phyloP scores from a whole-genome alignment of 2,329 filamentous ascomycete species.

The Stagonosporopsis chrysanthemi region DNA sequence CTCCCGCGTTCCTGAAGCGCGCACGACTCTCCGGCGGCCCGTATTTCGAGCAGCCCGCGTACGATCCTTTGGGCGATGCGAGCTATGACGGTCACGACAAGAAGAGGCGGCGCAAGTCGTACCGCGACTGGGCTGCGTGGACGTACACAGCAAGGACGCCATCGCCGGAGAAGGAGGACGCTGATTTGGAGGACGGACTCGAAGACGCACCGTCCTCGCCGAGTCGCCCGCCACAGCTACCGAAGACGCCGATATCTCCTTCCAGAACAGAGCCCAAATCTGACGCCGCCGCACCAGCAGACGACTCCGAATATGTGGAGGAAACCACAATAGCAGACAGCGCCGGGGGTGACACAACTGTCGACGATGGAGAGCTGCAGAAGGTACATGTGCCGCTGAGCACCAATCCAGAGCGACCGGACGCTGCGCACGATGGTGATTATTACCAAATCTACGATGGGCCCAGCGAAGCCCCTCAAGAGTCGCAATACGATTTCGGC shows the following conservation, averaged over 20 bases:
- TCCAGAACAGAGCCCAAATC: constrained; percentile 8
- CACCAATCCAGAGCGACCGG: not conserved
- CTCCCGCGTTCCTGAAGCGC: constrained; percentile 78
- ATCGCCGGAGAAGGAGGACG: constrained; percentile 67
- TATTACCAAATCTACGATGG: constrained; percentile 37
- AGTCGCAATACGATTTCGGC: constrained; percentile 57
- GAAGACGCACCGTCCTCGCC: constrained; percentile 32
- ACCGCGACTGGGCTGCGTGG: constrained; percentile 74
- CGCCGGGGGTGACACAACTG: constrained; percentile 12
- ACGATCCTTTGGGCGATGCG: constrained; percentile 73
- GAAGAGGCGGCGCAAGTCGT: constrained; percentile 75
- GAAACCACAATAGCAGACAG: constrained; percentile 14
- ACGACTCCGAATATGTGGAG: constrained; percentile 3
- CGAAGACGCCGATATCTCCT: constrained; percentile 39
- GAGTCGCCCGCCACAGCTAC: constrained; percentile 32
- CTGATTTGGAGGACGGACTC: constrained; percentile 21
- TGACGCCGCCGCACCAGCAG: constrained; percentile 1
- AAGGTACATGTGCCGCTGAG: not conserved
- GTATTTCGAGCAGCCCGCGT: constrained; percentile 65
- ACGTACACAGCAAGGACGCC: constrained; percentile 74
- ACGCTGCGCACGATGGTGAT: constrained; percentile 23
- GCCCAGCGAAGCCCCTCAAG: constrained; percentile 61
- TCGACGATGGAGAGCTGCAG: constrained; percentile 12
- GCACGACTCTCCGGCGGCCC: constrained; percentile 73
- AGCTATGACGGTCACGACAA: constrained; percentile 64